Conservation (phyloP, 2,329 filamentous ascomycete genomes). For the Colletotrichum sidae region DNA sequence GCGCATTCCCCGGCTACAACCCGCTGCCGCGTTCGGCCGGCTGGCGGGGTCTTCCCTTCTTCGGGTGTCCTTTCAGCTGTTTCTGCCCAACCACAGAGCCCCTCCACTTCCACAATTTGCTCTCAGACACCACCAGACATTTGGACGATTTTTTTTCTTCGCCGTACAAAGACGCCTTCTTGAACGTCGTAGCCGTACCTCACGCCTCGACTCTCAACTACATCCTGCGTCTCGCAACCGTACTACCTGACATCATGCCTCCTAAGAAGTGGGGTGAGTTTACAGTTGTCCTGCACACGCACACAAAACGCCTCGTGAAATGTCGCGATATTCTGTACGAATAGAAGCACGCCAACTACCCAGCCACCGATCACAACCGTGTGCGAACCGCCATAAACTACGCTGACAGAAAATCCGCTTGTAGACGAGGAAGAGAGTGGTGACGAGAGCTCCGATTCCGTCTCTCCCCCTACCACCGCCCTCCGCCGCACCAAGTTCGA, state of each 20-base stretch:
- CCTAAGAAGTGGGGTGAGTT: constrained; percentile 58
- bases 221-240: constrained; percentile 17
- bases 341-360: neutral
- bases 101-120: constrained; percentile 32
- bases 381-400: neutral
- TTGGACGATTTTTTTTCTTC: constrained; percentile 4
- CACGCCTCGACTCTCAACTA: too few relatives aligned
- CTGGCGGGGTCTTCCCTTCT: constrained; percentile 25
- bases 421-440: constrained; percentile 54
- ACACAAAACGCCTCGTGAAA: constrained; percentile 33
- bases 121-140: constrained; percentile 23
- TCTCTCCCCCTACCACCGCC: constrained; percentile 52
- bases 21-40: constrained; percentile 29
- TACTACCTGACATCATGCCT: constrained; percentile 53
- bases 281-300: constrained; percentile 35
- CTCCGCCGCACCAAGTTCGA: constrained; percentile 76
- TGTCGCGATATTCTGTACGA: constrained; percentile 28
- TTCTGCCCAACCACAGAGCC: constrained; percentile 37
- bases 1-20: constrained; percentile 25
- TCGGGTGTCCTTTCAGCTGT: constrained; percentile 23
- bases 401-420: constrained; percentile 23
- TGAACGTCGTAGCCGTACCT: too few relatives aligned
- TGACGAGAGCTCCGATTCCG: constrained; percentile 49
- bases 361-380: neutral
- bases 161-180: too few relatives aligned